Evolutionary conservation across 768 basidiomycete genomes (phyloP).

Genomic region (Sistotremastrum suecicum): DNA sequence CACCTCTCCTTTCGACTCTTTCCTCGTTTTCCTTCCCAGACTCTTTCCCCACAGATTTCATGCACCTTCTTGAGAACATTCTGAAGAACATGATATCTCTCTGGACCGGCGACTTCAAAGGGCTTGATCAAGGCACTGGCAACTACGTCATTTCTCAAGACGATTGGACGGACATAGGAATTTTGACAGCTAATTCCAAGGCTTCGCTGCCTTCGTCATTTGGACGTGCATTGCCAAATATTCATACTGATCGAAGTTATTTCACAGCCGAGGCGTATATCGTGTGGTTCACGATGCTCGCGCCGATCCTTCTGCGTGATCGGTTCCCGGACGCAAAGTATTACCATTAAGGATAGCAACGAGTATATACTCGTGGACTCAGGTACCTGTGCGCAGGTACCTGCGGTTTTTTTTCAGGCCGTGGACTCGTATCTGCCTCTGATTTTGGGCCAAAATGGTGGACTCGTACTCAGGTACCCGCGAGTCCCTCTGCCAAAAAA

Average conservation of each 20-base stretch:
- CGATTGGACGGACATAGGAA: conserved; percentile 5
- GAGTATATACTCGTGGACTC: no score
- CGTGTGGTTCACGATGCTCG: conserved; percentile 12
- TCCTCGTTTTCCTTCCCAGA: conserved; percentile 21
- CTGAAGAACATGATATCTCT: conserved; percentile 24
- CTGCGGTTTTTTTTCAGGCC: no score
- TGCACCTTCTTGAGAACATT: conserved; percentile 36
- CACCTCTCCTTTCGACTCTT: conserved; percentile 18
- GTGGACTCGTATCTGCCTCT: no score
- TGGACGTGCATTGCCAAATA: not conserved
- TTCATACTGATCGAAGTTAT: not conserved
- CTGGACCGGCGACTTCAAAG: conserved; percentile 29
- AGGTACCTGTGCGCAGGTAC: no score
- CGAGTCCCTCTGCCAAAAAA: no score
- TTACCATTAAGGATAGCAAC: no score
- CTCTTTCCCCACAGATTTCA: conserved; percentile 33
- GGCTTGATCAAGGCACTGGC: conserved; percentile 18
- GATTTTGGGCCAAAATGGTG: no score
- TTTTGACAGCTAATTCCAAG: conserved; percentile 3
- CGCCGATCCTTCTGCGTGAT: conserved; percentile 8
- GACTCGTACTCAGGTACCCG: no score
- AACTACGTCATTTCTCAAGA: conserved; percentile 10
- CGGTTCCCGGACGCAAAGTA: no score
- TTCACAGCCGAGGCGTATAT: conserved; percentile 11
- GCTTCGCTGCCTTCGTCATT: not conserved